These are phyloP conservation scores for Plasmodium falciparum DNA, from an alignment of 169 alveolate genomes.

Conservation along the genomic window DNA sequence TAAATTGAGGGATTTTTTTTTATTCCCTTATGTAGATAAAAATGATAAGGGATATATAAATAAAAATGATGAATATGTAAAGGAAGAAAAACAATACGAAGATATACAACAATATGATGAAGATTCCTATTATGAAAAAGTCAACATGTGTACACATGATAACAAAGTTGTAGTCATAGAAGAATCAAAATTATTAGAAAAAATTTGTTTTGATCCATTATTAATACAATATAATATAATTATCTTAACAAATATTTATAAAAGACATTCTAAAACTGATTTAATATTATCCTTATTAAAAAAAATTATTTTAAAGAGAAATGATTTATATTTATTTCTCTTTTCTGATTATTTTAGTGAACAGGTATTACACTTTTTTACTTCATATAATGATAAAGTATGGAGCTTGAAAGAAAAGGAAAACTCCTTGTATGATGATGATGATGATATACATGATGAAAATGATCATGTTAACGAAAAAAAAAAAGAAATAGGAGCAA, in stretches of 20 bases:
- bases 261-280: constrained; percentile 78
- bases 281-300: constrained; percentile 77
- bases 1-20: constrained; percentile 43
- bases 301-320: constrained; percentile 57
- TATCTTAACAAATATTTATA: constrained; percentile 78
- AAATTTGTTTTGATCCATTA: constrained; percentile 81
- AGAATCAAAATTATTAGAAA: constrained; percentile 47
- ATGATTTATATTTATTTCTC: constrained; percentile 39
- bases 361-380: constrained; percentile 57
- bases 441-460: constrained; percentile 4
- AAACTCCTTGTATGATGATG: background rate
- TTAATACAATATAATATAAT: constrained; percentile 83
- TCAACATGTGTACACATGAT: background rate
- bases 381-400: constrained; percentile 17
- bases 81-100: background rate
- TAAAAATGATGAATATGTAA: background rate
- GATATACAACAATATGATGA: background rate
- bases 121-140: background rate
- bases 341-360: constrained; percentile 58
- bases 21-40: background rate
- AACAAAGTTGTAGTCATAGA: constrained; percentile 36
- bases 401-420: background rate
- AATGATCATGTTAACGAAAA: constrained; percentile 6
- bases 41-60: constrained; percentile 13
- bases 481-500: background rate